Conservation (phyloP, 257 asterid species). For the Solanum medicagineum region DNA sequence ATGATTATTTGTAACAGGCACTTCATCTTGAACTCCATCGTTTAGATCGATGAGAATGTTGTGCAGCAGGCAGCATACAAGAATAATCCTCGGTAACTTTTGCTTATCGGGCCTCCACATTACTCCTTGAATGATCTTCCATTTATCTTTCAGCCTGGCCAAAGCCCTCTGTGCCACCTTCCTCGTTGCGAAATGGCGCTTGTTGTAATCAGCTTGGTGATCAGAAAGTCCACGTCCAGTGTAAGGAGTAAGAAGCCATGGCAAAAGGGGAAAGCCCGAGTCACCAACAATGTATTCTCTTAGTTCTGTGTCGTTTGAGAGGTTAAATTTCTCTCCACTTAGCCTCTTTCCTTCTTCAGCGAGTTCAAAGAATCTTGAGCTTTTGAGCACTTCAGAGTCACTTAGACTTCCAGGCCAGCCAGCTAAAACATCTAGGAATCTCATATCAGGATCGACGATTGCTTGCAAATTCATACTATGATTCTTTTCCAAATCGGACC, state of each 20-base stretch:
- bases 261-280: constrained; percentile 17
- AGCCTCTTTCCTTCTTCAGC: constrained; percentile 6
- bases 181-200: constrained; percentile 2
- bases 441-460: constrained; percentile 13
- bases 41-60: constrained; percentile 12
- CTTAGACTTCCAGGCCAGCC: constrained; percentile 16
- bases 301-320: neutral
- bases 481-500: constrained; percentile 11
- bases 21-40: constrained; percentile 1
- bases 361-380: constrained; percentile 1
- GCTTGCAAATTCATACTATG: constrained; percentile 14
- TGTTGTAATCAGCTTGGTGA: constrained; percentile 1
- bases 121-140: constrained; percentile 11
- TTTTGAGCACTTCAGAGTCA: neutral
- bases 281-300: constrained; percentile 16
- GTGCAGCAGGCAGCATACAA: constrained; percentile 15
- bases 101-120: constrained; percentile 17
- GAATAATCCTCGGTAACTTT: constrained; percentile 10
- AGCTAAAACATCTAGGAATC: constrained; percentile 7
- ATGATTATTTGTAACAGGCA: neutral
- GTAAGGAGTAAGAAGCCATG: constrained; percentile 23
- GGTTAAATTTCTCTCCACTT: neutral
- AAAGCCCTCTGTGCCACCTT: constrained; percentile 15
- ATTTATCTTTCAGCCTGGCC: constrained; percentile 12
- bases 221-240: neutral